Evolutionary conservation across 345 rosid genomes (phyloP).

Genomic region (Aurinia saxatilis): DNA sequence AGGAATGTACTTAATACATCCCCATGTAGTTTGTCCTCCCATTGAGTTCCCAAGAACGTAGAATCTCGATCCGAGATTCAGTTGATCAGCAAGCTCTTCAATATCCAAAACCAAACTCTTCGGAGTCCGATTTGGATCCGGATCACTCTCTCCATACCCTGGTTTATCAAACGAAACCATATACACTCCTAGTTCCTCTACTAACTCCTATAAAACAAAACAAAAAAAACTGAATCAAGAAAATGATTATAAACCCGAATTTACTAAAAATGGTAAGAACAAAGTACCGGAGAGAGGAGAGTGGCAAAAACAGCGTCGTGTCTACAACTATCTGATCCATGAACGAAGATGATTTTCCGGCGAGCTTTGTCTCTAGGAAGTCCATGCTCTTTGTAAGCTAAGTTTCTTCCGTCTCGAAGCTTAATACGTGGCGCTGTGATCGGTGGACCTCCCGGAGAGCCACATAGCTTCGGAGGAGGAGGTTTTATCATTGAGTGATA

Average conservation of each 20-base stretch:
- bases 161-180: slow-evolving; percentile 51
- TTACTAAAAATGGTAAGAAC: neutral
- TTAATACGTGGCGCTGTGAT: slow-evolving; percentile 41
- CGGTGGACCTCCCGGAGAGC: slow-evolving; percentile 36
- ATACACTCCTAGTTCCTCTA: slow-evolving; percentile 38
- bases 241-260: neutral
- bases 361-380: slow-evolving; percentile 38
- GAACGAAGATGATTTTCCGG: slow-evolving; percentile 38
- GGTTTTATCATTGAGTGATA: slow-evolving; percentile 36
- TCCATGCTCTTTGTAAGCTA: slow-evolving; percentile 53
- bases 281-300: slow-evolving; percentile 32
- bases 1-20: slow-evolving; percentile 54
- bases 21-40: slow-evolving; percentile 46
- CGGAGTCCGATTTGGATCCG: slow-evolving; percentile 39
- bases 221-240: neutral
- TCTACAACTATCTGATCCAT: slow-evolving; percentile 39
- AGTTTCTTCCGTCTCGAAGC: slow-evolving; percentile 50
- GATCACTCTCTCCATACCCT: slow-evolving; percentile 67
- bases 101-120: slow-evolving; percentile 42
- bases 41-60: slow-evolving; percentile 44
- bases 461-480: slow-evolving; percentile 35
- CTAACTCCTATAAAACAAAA: slow-evolving; percentile 28
- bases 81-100: slow-evolving; percentile 56
- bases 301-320: slow-evolving; percentile 28
- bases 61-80: slow-evolving; percentile 42